phyloP scores from a whole-genome alignment of 106 monocot genomes.

The Cymbidium sinense region DNA sequence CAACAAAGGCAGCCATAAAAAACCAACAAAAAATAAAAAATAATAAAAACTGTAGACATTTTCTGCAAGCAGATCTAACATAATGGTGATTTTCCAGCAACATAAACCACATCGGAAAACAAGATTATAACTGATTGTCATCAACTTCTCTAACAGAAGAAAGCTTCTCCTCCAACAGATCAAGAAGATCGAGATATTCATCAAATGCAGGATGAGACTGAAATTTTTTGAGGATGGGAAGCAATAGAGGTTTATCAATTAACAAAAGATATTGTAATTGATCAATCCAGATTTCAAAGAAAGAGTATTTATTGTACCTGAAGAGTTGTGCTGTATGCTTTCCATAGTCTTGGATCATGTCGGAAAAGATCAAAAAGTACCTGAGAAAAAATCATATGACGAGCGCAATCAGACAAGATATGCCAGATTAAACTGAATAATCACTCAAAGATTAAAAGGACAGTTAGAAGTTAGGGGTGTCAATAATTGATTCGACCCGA shows the following conservation, averaged over 20 bases:
- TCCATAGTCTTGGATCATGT: conserved; percentile 88
- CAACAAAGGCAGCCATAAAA: no score
- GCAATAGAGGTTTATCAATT: neutral
- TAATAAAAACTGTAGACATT: neutral
- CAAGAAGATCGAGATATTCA: conserved; percentile 79
- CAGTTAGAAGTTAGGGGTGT: no score
- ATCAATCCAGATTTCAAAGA: neutral
- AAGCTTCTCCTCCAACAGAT: conserved; percentile 66
- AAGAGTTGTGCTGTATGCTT: conserved; percentile 79
- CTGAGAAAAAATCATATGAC: conserved; percentile 28
- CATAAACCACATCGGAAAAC: no score
- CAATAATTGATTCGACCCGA: no score
- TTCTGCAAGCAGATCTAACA: neutral
- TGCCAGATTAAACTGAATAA: no score
- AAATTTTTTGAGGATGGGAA: conserved; percentile 9
- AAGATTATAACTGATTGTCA: neutral
- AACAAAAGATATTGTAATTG: neutral
- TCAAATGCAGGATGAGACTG: conserved; percentile 85
- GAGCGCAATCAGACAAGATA: neutral
- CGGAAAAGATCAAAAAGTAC: conserved; percentile 92
- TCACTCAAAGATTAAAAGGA: no score
- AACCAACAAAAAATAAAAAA: no score
- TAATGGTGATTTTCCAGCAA: no score
- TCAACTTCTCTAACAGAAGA: conserved; percentile 40
- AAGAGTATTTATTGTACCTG: conserved; percentile 31